phyloP scores from a whole-genome alignment of 495 filamentous ascomycete species.

The Penicillium longicatenatum region DNA sequence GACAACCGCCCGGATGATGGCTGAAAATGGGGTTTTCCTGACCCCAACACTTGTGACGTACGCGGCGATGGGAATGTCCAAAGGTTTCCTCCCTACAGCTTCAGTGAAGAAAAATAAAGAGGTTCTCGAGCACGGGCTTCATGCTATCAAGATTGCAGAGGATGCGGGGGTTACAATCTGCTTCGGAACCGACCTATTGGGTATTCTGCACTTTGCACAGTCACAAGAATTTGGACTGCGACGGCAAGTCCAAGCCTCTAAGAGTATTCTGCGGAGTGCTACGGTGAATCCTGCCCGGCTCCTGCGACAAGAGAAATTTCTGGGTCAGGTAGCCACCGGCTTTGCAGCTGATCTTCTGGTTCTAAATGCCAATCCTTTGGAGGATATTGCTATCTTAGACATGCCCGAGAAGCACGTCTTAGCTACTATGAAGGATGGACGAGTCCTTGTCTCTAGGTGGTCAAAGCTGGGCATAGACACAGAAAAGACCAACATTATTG shows the following conservation, averaged over 20 bases:
- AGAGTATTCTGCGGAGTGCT: slow-evolving; percentile 50
- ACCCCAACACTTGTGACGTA: slow-evolving; percentile 57
- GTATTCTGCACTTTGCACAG: slow-evolving; percentile 47
- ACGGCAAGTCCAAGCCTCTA: slow-evolving; percentile 36
- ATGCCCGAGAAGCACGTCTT: slow-evolving; percentile 41
- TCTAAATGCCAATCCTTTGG: slow-evolving; percentile 47
- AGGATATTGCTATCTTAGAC: slow-evolving; percentile 53
- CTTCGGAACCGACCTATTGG: slow-evolving; percentile 56
- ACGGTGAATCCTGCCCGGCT: slow-evolving; percentile 51
- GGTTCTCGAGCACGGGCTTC: slow-evolving; percentile 46
- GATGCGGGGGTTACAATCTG: slow-evolving; percentile 53
- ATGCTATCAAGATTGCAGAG: slow-evolving; percentile 43
- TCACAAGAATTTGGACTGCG: slow-evolving; percentile 51
- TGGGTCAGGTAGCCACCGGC: slow-evolving; percentile 45
- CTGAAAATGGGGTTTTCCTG: slow-evolving; percentile 42
- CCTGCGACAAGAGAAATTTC: slow-evolving; percentile 37
- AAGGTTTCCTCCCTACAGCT: slow-evolving; percentile 40
- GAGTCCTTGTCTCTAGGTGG: slow-evolving; percentile 26
- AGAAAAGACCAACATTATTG: too few relatives aligned
- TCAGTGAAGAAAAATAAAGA: slow-evolving; percentile 46
- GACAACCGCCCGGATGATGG: slow-evolving; percentile 50
- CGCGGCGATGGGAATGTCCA: slow-evolving; percentile 35
- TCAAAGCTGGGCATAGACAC: too few relatives aligned
- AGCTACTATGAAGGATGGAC: slow-evolving; percentile 53
- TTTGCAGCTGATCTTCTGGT: slow-evolving; percentile 46